These are phyloP conservation scores for Tetrapyrgos nigripes DNA, from an alignment of 1,284 basidiomycete species.

Conservation along the genomic window DNA sequence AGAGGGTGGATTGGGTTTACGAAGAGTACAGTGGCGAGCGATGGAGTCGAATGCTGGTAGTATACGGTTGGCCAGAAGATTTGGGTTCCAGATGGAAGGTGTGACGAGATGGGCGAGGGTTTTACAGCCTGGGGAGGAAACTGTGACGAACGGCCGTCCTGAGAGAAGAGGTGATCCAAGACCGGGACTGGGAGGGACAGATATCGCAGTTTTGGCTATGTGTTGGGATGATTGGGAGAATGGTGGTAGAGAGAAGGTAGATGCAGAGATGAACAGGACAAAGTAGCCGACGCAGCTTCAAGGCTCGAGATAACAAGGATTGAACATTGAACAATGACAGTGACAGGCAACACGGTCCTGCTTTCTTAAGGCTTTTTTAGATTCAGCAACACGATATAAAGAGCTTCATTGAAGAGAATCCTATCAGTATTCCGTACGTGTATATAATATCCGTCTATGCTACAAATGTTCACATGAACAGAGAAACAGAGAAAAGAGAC, in stretches of 20 bases:
- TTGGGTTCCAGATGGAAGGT: slow-evolving; percentile 70
- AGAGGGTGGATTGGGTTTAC: slow-evolving; percentile 58
- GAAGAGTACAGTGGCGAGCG: slow-evolving; percentile 69
- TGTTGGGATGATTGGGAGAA: slow-evolving; percentile 74
- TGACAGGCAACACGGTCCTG: no score
- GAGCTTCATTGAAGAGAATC: no score
- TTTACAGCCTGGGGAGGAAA: slow-evolving; percentile 40
- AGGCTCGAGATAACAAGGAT: no score
- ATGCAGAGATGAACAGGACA: slow-evolving; percentile 35
- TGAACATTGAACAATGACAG: no score
- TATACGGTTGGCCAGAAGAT: slow-evolving; percentile 54
- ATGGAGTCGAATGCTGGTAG: slow-evolving; percentile 57
- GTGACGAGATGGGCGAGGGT: slow-evolving; percentile 60
- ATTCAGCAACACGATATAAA: no score
- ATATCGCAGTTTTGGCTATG: slow-evolving; percentile 53
- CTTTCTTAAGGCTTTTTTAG: no score
- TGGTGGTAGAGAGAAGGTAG: slow-evolving; percentile 50
- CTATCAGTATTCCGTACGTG: no score
- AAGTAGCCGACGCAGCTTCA: no score
- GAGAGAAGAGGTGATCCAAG: slow-evolving; percentile 47
- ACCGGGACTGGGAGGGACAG: slow-evolving; percentile 43
- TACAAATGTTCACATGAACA: no score
- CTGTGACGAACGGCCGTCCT: slow-evolving; percentile 37
- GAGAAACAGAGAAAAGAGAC: no score
- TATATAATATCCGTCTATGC: no score